Evolutionary conservation across 83 land plant genomes (phyloP), one percentile per base, ranked within the genome.

Genomic region (Diphasiastrum complanatum): DNA sequence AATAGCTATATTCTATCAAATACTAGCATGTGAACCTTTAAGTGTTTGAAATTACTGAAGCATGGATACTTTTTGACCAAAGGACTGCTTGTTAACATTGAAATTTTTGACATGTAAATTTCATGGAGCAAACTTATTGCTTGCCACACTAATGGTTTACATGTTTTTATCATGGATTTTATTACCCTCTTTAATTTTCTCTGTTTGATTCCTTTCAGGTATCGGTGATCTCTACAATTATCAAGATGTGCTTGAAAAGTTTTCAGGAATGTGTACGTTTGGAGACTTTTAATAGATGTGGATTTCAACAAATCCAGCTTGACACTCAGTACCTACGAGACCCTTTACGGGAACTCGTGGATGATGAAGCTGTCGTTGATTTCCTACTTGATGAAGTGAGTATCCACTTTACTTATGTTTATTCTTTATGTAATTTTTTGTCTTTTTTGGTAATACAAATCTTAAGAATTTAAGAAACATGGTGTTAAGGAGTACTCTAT

Each of bases 301-400:
- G 99, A 48, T 88, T 79, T 45, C 96, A 93, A 49, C 99, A 93
- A 66, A 93, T 93, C 51, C 99, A 93, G 57, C 71, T 93, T 63
- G 99, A 93, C 75, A 71, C 78, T n/a, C 91, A 88, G 45, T 93
- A 75, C 68, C 66, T 93, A 51, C 76, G 87, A 54, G 78, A 72
- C 47, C 79, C 91, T 3, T 53, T 93, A 29, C 83, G 79, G 48
- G 83, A 85, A 20, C 28, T 70, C 26, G 80, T 73, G 25, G 91
- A 89, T 46, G 87, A 89, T 73, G 99, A 85, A 64, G 81, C 85
- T n/a, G 82, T 76, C 18, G 75, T 85, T 46, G 89, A 74, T 33
- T 56, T 69, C 35, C 67, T 78, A 8, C 68, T 78, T 24, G 81
- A 78, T 66, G 81, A 74, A 63, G 81, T 74, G 60, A 54, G 69